These are phyloP conservation scores for Rehmannia glutinosa DNA, from an alignment of 257 asterid species.

Conservation along the genomic window DNA sequence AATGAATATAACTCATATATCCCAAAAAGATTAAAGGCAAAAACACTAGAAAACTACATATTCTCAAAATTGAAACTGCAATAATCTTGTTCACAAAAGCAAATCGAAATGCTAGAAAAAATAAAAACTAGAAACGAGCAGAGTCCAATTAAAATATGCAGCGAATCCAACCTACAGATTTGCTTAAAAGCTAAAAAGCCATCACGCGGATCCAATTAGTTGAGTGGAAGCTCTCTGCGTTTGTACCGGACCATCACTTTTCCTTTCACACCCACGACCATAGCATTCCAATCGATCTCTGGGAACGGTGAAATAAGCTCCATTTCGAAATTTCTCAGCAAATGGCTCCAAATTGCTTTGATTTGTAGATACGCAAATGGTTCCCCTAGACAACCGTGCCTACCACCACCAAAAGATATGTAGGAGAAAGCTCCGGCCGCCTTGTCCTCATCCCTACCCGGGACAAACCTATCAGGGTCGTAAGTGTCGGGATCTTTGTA, in stretches of 20 bases:
- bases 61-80: too few relatives aligned
- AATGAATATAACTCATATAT: not conserved
- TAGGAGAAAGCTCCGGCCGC: conserved; percentile 88
- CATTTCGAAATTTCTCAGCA: conserved; percentile 79
- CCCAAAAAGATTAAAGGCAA: not conserved
- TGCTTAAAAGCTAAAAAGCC: too few relatives aligned
- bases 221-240: conserved; percentile 29
- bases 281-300: conserved; percentile 59
- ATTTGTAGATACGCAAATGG: conserved; percentile 95
- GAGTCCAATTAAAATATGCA: too few relatives aligned
- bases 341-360: conserved; percentile 94
- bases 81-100: too few relatives aligned
- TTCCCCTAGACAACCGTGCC: conserved; percentile 96
- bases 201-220: conserved; percentile 20
- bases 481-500: conserved; percentile 69
- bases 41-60: too few relatives aligned
- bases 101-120: too few relatives aligned
- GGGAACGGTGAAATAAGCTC: conserved; percentile 55
- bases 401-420: conserved; percentile 92
- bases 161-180: too few relatives aligned
- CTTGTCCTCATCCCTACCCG: conserved; percentile 93
- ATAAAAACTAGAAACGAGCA: too few relatives aligned
- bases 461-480: conserved; percentile 83
- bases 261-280: conserved; percentile 63
- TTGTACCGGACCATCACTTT: conserved; percentile 53